Base-by-base conservation (phyloP, 495 filamentous ascomycete genomes). In the Recurvomyces mirabilis region DNA sequence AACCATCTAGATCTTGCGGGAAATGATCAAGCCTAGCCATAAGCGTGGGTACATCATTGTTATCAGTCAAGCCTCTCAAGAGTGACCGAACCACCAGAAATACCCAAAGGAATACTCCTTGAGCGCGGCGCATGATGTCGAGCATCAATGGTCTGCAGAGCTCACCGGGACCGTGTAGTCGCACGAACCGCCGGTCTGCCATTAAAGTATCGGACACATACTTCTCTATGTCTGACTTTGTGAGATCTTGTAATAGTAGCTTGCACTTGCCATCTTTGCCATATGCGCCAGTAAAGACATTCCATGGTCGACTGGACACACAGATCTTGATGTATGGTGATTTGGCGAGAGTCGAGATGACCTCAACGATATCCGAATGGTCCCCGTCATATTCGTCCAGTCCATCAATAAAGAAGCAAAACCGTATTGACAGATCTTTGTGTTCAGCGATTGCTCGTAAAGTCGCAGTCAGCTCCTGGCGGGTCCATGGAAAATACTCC, bases 401-500 rank as follows among this genome's bases (percentile, higher is more conserved):
- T 25, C 38, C 38, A 20, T 41, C 38, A 14, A 41, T 29, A 24
- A 41, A 29, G 12, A 41, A 29, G 38, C 20, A 41, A 29, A 41
- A n/a, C n/a, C n/a, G n/a, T 5, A 17, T 39, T 3, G 14, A 4
- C 22, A 42, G 12, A 20, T 19, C 5, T 3, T 14, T 4, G 9
- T 37, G 34, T 2, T 18, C 2, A 7, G 23, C 5, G 4, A 30
- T 11, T 2, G 11, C 25, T 11, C 4, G 10, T 12, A 42, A 25
- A 2, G 25, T 20, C 7, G 19, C 11, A 13, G 2, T 3, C 1
- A 42, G 7, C 14, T 42, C 39, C n/a, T 18, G 3, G 11, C 24
- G 30, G 6, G 24, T 20, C 39, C 39, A 42, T 5, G 39, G 39
- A 3, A 19, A 24, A 5, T 24, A n/a, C 13, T 7, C 22, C 17